Evolutionary conservation across 495 filamentous ascomycete species (phyloP), one percentile per base, ranked within the genome.

Genomic region (Clavariopsis aquatica): DNA sequence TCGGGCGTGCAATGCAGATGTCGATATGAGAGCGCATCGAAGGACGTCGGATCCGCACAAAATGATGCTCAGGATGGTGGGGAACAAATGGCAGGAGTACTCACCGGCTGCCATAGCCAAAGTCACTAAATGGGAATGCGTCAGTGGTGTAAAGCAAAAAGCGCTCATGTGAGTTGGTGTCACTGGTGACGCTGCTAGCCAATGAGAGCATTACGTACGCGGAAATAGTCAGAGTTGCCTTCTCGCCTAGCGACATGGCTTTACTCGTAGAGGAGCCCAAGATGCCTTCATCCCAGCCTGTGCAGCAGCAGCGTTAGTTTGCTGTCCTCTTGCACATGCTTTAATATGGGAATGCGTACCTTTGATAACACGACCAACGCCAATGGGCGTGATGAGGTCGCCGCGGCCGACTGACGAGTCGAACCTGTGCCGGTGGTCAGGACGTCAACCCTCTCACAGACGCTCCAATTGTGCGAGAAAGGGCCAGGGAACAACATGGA

Each of bases 201-300:
- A 62, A 58, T 43, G 27, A 29, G 29, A 4, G 52, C 20, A 51
- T 71, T 68, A 72, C 70, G 57, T 70, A 70, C 70, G 57, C 15
- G 28, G 70, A 34, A 46, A 72, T 72, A 20, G 55, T 70, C 57
- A 72, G 56, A 38, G 68, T 70, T 22, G 70, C 62, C 41, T 70
- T 65, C 43, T 72, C 70, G 68, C 68, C 70, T 58, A 72, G 55
- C 60, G 66, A 66, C 70, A 72, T 72, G 51, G 36, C 22, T 26
- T 36, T 13, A n/a, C 6, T 9, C 38, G 5, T 17, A 13, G 3
- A 26, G 46, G 52, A 58, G 58, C 66, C 64, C 17, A 72, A 55
- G 55, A 72, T 72, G 34, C 70, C 70, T 29, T 70, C 67, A 65
- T 72, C 70, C 68, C 66, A 72, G 60, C 70, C 70, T 72, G 60